These are phyloP conservation scores for Trichoderma asperellum DNA, from an alignment of 2,329 filamentous ascomycete genomes.

Conservation along the genomic window DNA sequence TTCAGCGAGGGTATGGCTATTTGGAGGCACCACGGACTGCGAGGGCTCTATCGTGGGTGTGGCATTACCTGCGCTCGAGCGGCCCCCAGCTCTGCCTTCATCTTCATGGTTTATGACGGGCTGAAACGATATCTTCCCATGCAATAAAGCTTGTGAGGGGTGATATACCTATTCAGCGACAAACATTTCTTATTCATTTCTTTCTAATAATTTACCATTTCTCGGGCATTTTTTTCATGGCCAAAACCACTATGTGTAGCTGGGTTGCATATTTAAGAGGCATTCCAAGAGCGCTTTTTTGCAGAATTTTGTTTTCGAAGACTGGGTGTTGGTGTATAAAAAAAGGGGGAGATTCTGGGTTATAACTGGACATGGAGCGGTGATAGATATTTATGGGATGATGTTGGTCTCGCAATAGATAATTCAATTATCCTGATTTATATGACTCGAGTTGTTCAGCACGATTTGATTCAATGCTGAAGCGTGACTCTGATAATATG, in stretches of 20 bases:
- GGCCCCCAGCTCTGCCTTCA: slow-evolving; percentile 95
- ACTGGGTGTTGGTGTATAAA: neutral
- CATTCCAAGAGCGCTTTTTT: slow-evolving; percentile 8
- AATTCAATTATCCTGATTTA: neutral
- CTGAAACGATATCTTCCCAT: slow-evolving; percentile 71
- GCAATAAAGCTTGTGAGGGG: slow-evolving; percentile 36
- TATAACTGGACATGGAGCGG: slow-evolving; percentile 21
- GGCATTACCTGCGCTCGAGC: slow-evolving; percentile 88
- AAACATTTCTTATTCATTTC: slow-evolving; percentile 21
- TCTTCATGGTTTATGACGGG: slow-evolving; percentile 93
- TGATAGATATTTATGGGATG: slow-evolving; percentile 10
- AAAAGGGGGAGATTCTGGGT: slow-evolving; percentile 1
- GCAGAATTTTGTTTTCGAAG: neutral
- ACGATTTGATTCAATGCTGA: neutral
- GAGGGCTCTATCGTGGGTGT: slow-evolving; percentile 89
- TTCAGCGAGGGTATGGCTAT: slow-evolving; percentile 70
- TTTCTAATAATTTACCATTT: slow-evolving; percentile 25
- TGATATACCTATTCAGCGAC: neutral
- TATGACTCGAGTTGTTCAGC: neutral
- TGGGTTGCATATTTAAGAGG: neutral
- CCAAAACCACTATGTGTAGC: neutral
- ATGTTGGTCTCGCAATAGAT: slow-evolving; percentile 14
- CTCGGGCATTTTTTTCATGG: slow-evolving; percentile 25
- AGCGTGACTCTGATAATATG: neutral
- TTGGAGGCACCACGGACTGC: slow-evolving; percentile 82